These are phyloP conservation scores for Pezicula carpinea DNA, from an alignment of 2,329 filamentous ascomycete genomes.

Conservation along the genomic window DNA sequence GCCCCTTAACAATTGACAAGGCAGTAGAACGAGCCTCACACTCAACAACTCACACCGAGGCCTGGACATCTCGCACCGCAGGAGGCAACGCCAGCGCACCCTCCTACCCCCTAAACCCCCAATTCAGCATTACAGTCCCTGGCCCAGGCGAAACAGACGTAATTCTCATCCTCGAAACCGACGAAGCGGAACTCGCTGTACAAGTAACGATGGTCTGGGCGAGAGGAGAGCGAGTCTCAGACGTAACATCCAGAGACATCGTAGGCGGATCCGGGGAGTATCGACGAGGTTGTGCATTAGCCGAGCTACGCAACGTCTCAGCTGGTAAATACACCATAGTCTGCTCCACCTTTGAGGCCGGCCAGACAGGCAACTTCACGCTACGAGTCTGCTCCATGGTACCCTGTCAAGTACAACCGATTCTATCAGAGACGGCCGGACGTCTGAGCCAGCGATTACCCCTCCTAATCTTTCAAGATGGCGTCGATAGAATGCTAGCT, in stretches of 20 bases:
- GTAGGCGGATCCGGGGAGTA: conserved; percentile 86
- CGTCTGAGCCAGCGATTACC: conserved; percentile 58
- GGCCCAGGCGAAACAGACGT: conserved; percentile 51
- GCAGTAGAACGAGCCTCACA: conserved; percentile 38
- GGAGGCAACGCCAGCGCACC: conserved; percentile 78
- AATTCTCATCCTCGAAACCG: conserved; percentile 69
- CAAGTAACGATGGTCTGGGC: conserved; percentile 84
- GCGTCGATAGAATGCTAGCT: conserved; percentile 43
- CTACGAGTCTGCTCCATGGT: conserved; percentile 67
- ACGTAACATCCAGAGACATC: conserved; percentile 71
- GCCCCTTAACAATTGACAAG: conserved; percentile 53
- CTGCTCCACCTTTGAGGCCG: conserved; percentile 83
- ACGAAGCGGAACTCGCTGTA: conserved; percentile 63
- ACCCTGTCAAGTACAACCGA: conserved; percentile 49
- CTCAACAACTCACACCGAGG: conserved; percentile 52
- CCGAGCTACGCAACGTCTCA: conserved; percentile 55
- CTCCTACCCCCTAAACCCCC: conserved; percentile 80
- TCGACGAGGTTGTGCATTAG: conserved; percentile 70
- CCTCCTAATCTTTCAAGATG: conserved; percentile 43
- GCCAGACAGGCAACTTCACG: conserved; percentile 69
- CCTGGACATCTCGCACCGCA: conserved; percentile 75
- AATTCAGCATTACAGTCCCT: conserved; percentile 65
- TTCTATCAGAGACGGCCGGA: conserved; percentile 73
- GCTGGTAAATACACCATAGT: conserved; percentile 80
- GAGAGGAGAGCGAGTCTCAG: conserved; percentile 63